phyloP scores from a whole-genome alignment of 345 rosid species.

The Syzygium oleosum region DNA sequence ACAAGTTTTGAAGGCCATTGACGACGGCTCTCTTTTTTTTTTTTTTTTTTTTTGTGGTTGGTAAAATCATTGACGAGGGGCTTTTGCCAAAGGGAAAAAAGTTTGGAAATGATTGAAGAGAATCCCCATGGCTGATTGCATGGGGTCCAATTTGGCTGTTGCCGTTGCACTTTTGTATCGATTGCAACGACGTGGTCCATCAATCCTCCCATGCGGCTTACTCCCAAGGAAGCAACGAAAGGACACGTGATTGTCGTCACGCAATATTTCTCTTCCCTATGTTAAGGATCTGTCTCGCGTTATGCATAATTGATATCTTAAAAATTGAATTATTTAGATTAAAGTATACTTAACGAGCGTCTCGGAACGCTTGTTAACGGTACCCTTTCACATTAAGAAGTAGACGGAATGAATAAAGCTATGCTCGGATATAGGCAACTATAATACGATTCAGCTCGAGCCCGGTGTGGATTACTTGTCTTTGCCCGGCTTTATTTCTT shows the following conservation, averaged over 20 bases:
- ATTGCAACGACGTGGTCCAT: not conserved
- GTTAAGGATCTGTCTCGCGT: not conserved
- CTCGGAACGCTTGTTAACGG: too few relatives aligned
- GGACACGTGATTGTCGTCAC: not conserved
- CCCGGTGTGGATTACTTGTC: accelerated
- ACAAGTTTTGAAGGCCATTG: not conserved
- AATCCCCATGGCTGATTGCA: not conserved
- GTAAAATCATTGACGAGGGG: not conserved
- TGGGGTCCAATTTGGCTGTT: not conserved
- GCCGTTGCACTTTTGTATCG: not conserved
- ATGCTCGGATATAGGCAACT: not conserved
- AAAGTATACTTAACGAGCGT: not conserved
- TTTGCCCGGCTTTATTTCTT: not conserved
- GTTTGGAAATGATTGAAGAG: not conserved
- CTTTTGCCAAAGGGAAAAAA: not conserved
- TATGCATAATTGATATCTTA: not conserved
- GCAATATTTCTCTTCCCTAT: not conserved
- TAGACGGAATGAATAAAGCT: not conserved
- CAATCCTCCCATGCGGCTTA: not conserved
- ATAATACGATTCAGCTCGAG: not conserved
- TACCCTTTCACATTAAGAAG: not conserved
- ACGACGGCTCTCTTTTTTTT: too few relatives aligned
- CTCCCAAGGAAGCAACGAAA: not conserved
- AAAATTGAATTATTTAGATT: not conserved
- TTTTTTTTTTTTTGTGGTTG: too few relatives aligned